phyloP scores from a whole-genome alignment of 176 grass and related monocot genomes.

The Juncus effusus region DNA sequence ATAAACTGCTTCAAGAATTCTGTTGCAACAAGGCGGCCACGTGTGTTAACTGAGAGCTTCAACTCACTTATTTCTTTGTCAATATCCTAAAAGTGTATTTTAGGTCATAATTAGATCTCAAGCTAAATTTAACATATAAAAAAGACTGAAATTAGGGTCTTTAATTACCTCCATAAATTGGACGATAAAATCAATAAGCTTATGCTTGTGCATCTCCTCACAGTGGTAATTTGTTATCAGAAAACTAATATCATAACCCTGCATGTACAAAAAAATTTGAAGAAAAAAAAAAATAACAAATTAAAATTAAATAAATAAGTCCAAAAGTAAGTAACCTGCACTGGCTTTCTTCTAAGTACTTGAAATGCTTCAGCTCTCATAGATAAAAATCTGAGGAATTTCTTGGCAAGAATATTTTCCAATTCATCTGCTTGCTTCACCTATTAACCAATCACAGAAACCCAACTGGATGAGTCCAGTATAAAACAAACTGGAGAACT shows the following conservation, averaged over 20 bases:
- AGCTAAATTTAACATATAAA: constrained; percentile 3
- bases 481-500: not conserved
- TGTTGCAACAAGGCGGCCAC: constrained; percentile 80
- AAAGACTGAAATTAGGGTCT: not conserved
- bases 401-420: constrained; percentile 98
- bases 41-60: constrained; percentile 89
- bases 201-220: constrained; percentile 93
- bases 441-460: constrained; percentile 28
- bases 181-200: constrained; percentile 98
- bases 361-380: constrained; percentile 98
- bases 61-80: constrained; percentile 93
- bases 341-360: constrained; percentile 91
- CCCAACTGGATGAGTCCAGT: not conserved
- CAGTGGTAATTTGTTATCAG: constrained; percentile 99
- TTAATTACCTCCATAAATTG: constrained; percentile 92
- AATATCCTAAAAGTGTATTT: constrained; percentile 41
- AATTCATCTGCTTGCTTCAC: constrained; percentile 96
- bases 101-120: constrained; percentile 3
- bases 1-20: constrained; percentile 97
- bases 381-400: constrained; percentile 90
- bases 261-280: constrained; percentile 30
- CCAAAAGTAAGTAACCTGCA: constrained; percentile 51
- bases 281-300: not conserved
- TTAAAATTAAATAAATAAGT: not conserved
- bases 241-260: constrained; percentile 98